Evolutionary conservation across 371 early-diverging fungal species (phyloP).

Genomic region (Entomophthora muscae): DNA sequence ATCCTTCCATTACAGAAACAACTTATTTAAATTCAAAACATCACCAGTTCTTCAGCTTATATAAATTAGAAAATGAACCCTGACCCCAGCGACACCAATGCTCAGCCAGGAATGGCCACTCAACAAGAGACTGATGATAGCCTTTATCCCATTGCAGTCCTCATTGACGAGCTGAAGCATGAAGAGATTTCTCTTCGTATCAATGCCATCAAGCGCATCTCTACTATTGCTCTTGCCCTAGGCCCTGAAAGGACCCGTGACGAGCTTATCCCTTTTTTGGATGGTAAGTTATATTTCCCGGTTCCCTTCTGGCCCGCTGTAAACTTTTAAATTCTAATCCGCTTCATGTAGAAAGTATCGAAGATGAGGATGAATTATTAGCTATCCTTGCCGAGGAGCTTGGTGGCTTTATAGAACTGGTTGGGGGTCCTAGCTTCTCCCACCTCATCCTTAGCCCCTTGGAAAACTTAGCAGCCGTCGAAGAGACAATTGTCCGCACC

Average conservation of each 20-base stretch:
- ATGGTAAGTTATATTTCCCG: conserved; percentile 37
- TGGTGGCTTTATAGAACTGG: conserved; percentile 73
- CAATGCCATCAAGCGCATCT: conserved; percentile 76
- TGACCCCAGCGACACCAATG: neutral
- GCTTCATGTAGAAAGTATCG: conserved; percentile 72
- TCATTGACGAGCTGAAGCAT: conserved; percentile 94
- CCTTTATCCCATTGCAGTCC: conserved; percentile 66
- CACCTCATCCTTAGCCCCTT: conserved; percentile 75
- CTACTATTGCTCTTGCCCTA: conserved; percentile 83
- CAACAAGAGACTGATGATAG: conserved; percentile 15
- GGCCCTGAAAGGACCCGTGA: conserved; percentile 88
- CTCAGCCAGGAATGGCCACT: neutral
- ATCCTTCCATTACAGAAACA: too few species aligned
- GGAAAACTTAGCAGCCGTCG: conserved; percentile 89
- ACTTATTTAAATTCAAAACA: too few species aligned
- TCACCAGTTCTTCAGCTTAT: too few species aligned
- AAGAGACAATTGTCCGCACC: conserved; percentile 91
- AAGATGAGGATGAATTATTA: conserved; percentile 93
- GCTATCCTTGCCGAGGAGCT: conserved; percentile 85
- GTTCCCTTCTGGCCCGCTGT: neutral
- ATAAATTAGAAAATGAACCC: neutral
- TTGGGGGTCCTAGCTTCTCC: conserved; percentile 75
- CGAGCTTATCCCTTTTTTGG: conserved; percentile 92
- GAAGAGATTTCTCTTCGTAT: conserved; percentile 84
- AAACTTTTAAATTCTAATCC: neutral